Base-by-base conservation (phyloP, 1,139 yeast species). In the Groenewaldozyma sp. region DNA sequence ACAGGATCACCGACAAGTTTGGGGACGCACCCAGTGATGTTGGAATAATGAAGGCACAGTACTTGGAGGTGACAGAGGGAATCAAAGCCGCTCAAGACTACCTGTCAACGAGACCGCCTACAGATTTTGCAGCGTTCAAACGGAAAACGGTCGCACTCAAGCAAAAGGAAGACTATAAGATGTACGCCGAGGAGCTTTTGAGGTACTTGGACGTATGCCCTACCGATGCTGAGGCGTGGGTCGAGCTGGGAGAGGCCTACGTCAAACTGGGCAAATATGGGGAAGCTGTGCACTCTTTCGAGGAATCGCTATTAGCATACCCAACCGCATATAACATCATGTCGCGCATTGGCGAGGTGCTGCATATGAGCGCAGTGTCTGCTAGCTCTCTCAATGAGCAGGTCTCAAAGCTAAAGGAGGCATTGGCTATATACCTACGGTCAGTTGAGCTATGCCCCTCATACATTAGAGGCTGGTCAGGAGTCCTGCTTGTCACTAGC, bases 281-380 rank as follows among this genome's bases (percentile, higher is more conserved):
- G 24, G 76, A 78, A 51, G 79, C 93, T 0, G 68, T 81, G 6
- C 76, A 70, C 55, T 70, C 84, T 44, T 68, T 73, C 31, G 77
- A 83, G 53, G 95, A 88, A 53, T 72, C 82, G 1, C 59, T 87
- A 18, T 52, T 83, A 28, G 68, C 74, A 19, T 70, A 70, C 41
- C 95, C 96, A 2, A 67, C 68, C 45, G 93, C 93, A 10, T 86
- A 81, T 60, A 75, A 78, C 42, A 70, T 81, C 5, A 81, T 76
- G 64, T 75, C 79, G 28, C 67, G 74, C 41, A 63, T 79, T 18
- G 94, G 86, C 1, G 78, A 74, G 49, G 45, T 67, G 10, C 46
- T 50, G 32, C 59, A 56, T 39, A 44, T 55, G 36, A 39, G 51
- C 22, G 56, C 55, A 39, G 31, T 55, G 39, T 33, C 46, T 3